Evolutionary conservation across 2,329 filamentous ascomycete genomes (phyloP), one percentile per base, ranked within the genome.

Genomic region (Pestalotiopsis sp.): DNA sequence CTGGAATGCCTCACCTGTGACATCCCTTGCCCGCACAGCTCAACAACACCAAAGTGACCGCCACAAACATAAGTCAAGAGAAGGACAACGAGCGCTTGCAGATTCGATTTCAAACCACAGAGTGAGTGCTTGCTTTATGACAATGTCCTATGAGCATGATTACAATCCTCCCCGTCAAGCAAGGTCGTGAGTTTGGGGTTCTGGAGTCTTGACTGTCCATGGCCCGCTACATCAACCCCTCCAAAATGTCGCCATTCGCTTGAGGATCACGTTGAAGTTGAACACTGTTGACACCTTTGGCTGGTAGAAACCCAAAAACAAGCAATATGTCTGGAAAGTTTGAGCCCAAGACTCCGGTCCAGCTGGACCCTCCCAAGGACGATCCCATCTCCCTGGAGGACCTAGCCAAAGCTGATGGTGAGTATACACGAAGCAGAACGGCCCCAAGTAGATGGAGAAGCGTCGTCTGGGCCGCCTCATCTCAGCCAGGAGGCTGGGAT

Each of bases 331-430:
- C 85, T 70, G 87, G 86, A 72, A 91, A 88, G 74, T 97, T 97
- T 76, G 91, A 93, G 78, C 94, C 94, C 58, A 97, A 96, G 81
- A 83, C 84, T 36, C 87, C 93, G 3, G 91, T 96, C 70, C 83
- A 90, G 68, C 89, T 99, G 69, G 86, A 92, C 69, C 91, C 94
- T 49, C 96, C 96, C 14, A 98, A 97, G 83, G 88, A 94, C 78
- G 95, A 98, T 76, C 88, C 89, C 49, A 98, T 99, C 75, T 90
- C 91, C n/a, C 77, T 86, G 1, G 93, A 96, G 69, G 90, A 95
- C 75, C 86, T 99, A 71, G 86, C 91, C 52, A 91, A 92, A 79
- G 94, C 94, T 75, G 90, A 96, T 78, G 96, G 96, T 97, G 85
- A 76, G 90, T 80, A 36, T 25, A n/a, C 17, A 7, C 14, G 3